A percentile compares a stretch with the other conserved stretches of the same genome.
Conservation (phyloP, 2,329 filamentous ascomycete species). For the Blumeria hordei region DNA sequence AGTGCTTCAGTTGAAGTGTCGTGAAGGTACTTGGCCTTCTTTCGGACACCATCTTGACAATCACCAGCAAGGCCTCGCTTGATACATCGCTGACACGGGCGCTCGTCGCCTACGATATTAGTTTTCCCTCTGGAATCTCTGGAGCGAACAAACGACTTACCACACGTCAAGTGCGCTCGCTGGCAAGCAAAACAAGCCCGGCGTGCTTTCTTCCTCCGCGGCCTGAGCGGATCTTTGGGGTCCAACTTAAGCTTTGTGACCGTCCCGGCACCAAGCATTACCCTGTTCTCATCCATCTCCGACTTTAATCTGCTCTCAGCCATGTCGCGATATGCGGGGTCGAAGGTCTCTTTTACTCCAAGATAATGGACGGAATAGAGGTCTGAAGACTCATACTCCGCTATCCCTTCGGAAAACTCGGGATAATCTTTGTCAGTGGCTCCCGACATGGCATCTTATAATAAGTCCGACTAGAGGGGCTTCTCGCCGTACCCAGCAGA, state of each 20-base stretch:
- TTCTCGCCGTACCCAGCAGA: neutral
- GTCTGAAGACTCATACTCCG: conserved; percentile 16
- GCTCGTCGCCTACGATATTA: conserved; percentile 51
- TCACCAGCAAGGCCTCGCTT: conserved; percentile 76
- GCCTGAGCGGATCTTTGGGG: conserved; percentile 74
- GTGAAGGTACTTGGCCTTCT: conserved; percentile 97
- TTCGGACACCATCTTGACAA: conserved; percentile 89
- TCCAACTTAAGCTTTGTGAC: conserved; percentile 38
- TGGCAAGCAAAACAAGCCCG: conserved; percentile 94
- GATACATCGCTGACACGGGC: conserved; percentile 81
- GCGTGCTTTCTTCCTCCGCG: conserved; percentile 83
- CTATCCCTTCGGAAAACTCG: conserved; percentile 15
- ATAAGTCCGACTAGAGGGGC: neutral
- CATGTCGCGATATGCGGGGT: conserved; percentile 8
- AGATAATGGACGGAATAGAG: conserved; percentile 12
- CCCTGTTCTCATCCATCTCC: conserved; percentile 13
- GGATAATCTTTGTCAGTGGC: conserved; percentile 15
- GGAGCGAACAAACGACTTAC: conserved; percentile 31
- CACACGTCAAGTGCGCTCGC: conserved; percentile 88
- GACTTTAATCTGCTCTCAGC: conserved; percentile 14
- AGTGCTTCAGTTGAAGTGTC: conserved; percentile 80
- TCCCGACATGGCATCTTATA: conserved; percentile 16
- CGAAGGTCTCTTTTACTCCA: conserved; percentile 11
- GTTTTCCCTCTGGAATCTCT: conserved; percentile 2
- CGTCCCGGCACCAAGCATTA: conserved; percentile 16